Evolutionary conservation across 257 asterid species (phyloP), one percentile per base, ranked within the genome.

Genomic region (Solanum pimpinellifolium): DNA sequence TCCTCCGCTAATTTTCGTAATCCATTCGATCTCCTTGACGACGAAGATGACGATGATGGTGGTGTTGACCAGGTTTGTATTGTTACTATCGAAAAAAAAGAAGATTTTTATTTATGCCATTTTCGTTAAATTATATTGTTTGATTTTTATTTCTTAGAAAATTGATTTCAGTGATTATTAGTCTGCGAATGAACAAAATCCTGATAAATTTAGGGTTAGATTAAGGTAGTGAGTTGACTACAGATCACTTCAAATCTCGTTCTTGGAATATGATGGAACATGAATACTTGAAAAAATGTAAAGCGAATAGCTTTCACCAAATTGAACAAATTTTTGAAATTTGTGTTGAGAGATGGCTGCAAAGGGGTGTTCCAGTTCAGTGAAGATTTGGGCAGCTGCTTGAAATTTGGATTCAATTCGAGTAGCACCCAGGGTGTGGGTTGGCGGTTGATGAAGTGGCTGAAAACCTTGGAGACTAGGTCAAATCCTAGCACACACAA

Each of bases 11-110:
- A 66, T 31, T 39, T 52, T 52, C 68, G 49, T 9, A 87, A 87
- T 59, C 89, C 89, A 12, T 87, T 87, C 52, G 89, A 87, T 87
- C 81, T 87, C 21, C 89, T 87, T 56, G 89, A 83, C 60, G 41
- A 87, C 8, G 89, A 87, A 20, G 81, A 87, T 16, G 81, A 83
- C 11, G 84, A 86, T 16, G 80, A 69, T 16, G 84, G 75, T 73
- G 73, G 16, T 73, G 60, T 74, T 86, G 88, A 73, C 23, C 88
- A 73, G 88, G 88, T 85, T 44, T 56, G 16, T 66, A 39, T 41
- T 65, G 29, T 12, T 42, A 39, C 12, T 13, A 27, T 84, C 29
- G 59, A 3, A 23, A 13, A 16, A 18, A 33, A 27, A 46, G 4
- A 37, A 3, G 2, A 4, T 62, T 59, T 65, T 82, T 56, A 4